phyloP scores from a whole-genome alignment of 352 stramenopile species.

The Phytophthora quininea region DNA sequence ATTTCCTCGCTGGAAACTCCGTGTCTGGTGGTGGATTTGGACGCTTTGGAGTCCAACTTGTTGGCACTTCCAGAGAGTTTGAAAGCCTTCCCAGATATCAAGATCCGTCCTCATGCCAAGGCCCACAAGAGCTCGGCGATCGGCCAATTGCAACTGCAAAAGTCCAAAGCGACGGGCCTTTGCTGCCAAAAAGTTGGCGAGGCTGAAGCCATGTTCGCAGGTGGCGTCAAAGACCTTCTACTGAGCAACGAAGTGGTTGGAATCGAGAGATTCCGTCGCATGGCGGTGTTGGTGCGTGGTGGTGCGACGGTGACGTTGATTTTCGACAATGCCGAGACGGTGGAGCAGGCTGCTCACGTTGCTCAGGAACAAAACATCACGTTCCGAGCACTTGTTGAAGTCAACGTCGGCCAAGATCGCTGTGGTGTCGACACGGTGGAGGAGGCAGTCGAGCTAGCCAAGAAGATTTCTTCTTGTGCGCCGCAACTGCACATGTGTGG shows the following conservation, averaged over 20 bases:
- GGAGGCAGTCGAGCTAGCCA: constrained; percentile 49
- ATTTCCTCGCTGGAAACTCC: constrained; percentile 63
- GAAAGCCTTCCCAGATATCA: constrained; percentile 27
- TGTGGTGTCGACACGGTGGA: constrained; percentile 67
- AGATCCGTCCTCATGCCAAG: constrained; percentile 75
- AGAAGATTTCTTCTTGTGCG: constrained; percentile 30
- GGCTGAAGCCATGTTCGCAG: constrained; percentile 73
- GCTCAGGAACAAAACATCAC: constrained; percentile 28
- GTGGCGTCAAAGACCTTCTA: constrained; percentile 59
- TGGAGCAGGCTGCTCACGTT: constrained; percentile 45
- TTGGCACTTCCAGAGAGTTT: constrained; percentile 43
- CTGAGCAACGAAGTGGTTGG: constrained; percentile 77
- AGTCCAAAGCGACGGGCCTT: constrained; percentile 53
- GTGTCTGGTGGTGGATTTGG: constrained; percentile 67
- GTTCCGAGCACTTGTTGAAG: constrained; percentile 70
- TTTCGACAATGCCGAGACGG: constrained; percentile 57
- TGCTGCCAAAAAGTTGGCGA: constrained; percentile 79
- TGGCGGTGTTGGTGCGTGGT: constrained; percentile 43
- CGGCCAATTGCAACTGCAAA: constrained; percentile 50
- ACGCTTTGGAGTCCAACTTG: constrained; percentile 67
- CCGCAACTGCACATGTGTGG: constrained; percentile 45
- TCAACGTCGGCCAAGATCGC: constrained; percentile 78
- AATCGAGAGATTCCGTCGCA: constrained; percentile 47
- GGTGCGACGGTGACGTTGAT: constrained; percentile 62
- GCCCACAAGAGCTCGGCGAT: constrained; percentile 71